These are phyloP conservation scores for Sungouiozyma intestinalis DNA, from an alignment of 805 yeast species.

Conservation along the genomic window DNA sequence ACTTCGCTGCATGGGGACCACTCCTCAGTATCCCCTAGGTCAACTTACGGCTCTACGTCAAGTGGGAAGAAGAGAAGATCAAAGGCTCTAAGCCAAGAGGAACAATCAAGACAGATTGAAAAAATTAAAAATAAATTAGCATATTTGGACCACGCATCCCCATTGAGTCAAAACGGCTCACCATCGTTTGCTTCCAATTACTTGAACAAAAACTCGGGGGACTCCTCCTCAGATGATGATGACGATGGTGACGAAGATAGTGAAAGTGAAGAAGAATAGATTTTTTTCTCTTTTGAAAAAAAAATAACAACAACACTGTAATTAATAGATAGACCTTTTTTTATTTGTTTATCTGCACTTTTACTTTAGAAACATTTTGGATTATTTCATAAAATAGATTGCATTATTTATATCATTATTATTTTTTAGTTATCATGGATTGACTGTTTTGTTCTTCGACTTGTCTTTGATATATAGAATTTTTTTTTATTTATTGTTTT, in stretches of 20 bases:
- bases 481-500: not conserved
- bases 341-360: not conserved
- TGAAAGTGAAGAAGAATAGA: conserved; percentile 63
- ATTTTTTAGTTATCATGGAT: not conserved
- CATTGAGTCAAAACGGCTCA: conserved; percentile 32
- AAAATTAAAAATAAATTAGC: conserved; percentile 65
- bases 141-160: conserved; percentile 49
- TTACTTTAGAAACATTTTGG: not conserved
- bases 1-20: conserved; percentile 6
- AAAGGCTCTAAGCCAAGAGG: conserved; percentile 53
- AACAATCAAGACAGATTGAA: conserved; percentile 57
- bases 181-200: conserved; percentile 15
- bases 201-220: conserved; percentile 8
- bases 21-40: conserved; percentile 9
- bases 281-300: conserved; percentile 12
- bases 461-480: not conserved
- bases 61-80: conserved; percentile 35
- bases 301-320: conserved; percentile 3
- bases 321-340: not conserved
- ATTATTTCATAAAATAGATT: not conserved
- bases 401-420: not conserved
- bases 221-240: conserved; percentile 30
- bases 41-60: conserved; percentile 18
- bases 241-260: conserved; percentile 50
- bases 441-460: not conserved